Conservation (phyloP, 495 filamentous ascomycete species). For the Neurospora intermedia region DNA sequence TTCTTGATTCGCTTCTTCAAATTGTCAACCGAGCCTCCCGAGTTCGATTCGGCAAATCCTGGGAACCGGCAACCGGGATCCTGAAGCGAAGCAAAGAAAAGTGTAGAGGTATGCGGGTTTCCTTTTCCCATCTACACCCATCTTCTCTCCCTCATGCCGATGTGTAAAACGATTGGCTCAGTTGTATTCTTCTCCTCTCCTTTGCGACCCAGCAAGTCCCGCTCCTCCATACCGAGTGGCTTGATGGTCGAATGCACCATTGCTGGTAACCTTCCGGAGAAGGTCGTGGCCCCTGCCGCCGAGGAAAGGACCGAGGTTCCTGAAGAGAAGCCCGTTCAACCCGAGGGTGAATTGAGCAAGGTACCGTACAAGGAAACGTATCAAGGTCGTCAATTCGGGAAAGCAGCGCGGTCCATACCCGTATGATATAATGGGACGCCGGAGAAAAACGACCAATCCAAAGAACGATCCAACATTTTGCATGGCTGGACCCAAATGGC, state of each 20-base stretch:
- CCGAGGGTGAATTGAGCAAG: too few relatives aligned
- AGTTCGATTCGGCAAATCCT: too few relatives aligned
- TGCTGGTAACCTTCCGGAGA: not conserved
- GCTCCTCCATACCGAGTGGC: not conserved
- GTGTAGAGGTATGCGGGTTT: too few relatives aligned
- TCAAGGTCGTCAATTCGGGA: not conserved
- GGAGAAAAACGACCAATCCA: too few relatives aligned
- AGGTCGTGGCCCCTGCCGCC: too few relatives aligned
- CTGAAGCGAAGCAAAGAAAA: too few relatives aligned
- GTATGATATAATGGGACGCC: too few relatives aligned
- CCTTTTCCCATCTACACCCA: not conserved
- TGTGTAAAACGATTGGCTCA: not conserved
- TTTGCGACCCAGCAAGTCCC: not conserved
- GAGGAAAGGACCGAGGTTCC: too few relatives aligned
- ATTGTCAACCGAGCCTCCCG: too few relatives aligned
- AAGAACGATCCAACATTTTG: not conserved
- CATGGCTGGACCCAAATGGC: not conserved
- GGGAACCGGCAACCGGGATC: too few relatives aligned
- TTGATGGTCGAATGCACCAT: not conserved
- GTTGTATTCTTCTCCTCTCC: not conserved
- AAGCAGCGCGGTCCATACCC: not conserved
- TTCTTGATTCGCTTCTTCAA: too few relatives aligned
- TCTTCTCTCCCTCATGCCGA: not conserved
- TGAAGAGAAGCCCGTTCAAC: too few relatives aligned
- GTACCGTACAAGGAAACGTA: not conserved